phyloP scores from a whole-genome alignment of 108 stramenopile genomes.

The Chaetoceros tenuissimus region DNA sequence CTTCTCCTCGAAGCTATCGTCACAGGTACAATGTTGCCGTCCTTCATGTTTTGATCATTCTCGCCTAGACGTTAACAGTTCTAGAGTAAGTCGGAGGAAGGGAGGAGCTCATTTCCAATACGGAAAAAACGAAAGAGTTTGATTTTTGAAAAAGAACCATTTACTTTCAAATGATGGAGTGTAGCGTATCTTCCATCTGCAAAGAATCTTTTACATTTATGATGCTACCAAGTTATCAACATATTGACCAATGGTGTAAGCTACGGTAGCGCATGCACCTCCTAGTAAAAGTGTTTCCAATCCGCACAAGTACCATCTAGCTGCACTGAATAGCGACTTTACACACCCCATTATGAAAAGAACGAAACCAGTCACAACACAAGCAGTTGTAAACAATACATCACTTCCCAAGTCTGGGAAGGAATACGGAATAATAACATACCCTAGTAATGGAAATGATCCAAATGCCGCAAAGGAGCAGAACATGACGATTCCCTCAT shows the following conservation, averaged over 20 bases:
- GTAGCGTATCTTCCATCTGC: too few relatives aligned
- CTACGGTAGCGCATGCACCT: constrained; percentile 87
- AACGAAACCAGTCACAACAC: constrained; percentile 69
- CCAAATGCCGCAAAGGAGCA: constrained; percentile 84
- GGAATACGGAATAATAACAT: constrained; percentile 62
- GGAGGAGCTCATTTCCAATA: too few relatives aligned
- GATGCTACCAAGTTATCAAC: constrained; percentile 48
- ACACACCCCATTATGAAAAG: constrained; percentile 82
- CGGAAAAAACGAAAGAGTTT: too few relatives aligned
- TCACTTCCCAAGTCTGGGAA: constrained; percentile 49
- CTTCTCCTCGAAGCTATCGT: too few relatives aligned
- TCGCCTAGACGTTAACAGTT: too few relatives aligned
- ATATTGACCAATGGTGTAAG: constrained; percentile 87
- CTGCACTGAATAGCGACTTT: constrained; percentile 85
- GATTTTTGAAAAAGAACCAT: too few relatives aligned
- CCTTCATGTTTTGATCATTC: too few relatives aligned
- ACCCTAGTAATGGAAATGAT: constrained; percentile 80
- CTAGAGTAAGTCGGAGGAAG: too few relatives aligned
- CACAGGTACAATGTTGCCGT: too few relatives aligned
- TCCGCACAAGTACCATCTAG: constrained; percentile 72
- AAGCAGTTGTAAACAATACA: constrained; percentile 65
- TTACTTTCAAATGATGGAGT: too few relatives aligned
- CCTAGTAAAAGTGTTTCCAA: constrained; percentile 88
- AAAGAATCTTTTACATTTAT: too few relatives aligned
- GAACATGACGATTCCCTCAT: constrained; percentile 93